phyloP scores from a whole-genome alignment of 306 rosid genomes.

The Heteromeles arbutifolia region DNA sequence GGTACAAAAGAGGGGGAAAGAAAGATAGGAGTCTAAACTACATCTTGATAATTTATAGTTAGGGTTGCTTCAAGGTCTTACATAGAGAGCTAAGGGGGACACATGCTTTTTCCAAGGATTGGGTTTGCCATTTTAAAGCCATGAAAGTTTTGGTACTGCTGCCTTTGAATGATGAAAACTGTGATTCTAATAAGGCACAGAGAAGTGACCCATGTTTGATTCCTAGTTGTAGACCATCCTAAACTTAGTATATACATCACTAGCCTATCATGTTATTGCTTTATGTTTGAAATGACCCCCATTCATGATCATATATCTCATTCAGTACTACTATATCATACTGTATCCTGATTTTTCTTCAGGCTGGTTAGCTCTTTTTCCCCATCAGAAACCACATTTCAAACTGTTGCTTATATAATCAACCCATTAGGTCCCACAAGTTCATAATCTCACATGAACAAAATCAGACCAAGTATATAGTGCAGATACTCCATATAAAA shows the following conservation, averaged over 20 bases:
- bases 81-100: constrained; percentile 34
- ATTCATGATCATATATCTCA: background rate
- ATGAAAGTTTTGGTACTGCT: constrained; percentile 42
- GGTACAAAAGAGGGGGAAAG: constrained; percentile 48
- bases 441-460: background rate
- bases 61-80: constrained; percentile 32
- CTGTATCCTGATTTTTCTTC: background rate
- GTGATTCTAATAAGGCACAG: constrained; percentile 22
- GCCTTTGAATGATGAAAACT: constrained; percentile 31
- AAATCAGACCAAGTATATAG: background rate
- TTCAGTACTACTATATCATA: background rate
- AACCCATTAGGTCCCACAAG: background rate
- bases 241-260: constrained; percentile 29
- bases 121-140: constrained; percentile 49
- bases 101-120: constrained; percentile 51
- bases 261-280: background rate
- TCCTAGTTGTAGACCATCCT: constrained; percentile 37
- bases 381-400: background rate
- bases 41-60: constrained; percentile 34
- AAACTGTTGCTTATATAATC: background rate
- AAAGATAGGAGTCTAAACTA: constrained; percentile 50
- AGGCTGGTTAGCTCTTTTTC: background rate
- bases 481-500: background rate
- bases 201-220: constrained; percentile 33
- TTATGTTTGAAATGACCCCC: constrained; percentile 23